Evolutionary conservation across 768 basidiomycete species (phyloP).

Genomic region (Lactifluus rugatus): DNA sequence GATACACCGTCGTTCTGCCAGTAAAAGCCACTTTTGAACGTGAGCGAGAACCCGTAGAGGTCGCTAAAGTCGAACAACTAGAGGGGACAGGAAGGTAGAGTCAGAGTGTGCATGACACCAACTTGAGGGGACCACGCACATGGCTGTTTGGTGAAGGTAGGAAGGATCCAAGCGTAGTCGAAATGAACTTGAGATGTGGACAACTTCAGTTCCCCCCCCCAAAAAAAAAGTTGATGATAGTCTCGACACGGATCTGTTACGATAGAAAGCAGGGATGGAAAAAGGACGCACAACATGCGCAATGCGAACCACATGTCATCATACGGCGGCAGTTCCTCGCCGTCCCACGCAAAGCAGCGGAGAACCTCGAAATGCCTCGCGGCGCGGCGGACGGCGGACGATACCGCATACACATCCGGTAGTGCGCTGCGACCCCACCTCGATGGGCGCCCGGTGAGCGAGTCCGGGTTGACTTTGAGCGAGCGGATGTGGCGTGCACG

Average conservation of each 20-base stretch:
- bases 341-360: slow-evolving; percentile 60
- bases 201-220: slow-evolving; percentile 35
- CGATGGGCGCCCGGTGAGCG: slow-evolving; percentile 4
- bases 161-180: slow-evolving; percentile 50
- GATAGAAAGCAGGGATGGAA: not conserved
- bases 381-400: slow-evolving; percentile 41
- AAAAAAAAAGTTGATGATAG: too few relatives aligned
- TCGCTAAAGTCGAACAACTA: slow-evolving; percentile 63
- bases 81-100: not conserved
- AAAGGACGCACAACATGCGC: slow-evolving; percentile 44
- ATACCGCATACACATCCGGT: slow-evolving; percentile 31
- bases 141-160: slow-evolving; percentile 51
- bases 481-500: slow-evolving; percentile 61
- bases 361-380: slow-evolving; percentile 53
- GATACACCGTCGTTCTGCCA: slow-evolving; percentile 44
- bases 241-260: too few relatives aligned
- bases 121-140: slow-evolving; percentile 46
- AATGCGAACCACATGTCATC: slow-evolving; percentile 77
- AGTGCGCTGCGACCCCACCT: slow-evolving; percentile 23
- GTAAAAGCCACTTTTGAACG: slow-evolving; percentile 54
- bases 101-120: too few relatives aligned
- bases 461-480: slow-evolving; percentile 40
- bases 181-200: slow-evolving; percentile 51
- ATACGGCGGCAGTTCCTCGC: slow-evolving; percentile 46
- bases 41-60: slow-evolving; percentile 53